phyloP scores from a whole-genome alignment of 768 basidiomycete genomes.

The Termitomyces sp. region DNA sequence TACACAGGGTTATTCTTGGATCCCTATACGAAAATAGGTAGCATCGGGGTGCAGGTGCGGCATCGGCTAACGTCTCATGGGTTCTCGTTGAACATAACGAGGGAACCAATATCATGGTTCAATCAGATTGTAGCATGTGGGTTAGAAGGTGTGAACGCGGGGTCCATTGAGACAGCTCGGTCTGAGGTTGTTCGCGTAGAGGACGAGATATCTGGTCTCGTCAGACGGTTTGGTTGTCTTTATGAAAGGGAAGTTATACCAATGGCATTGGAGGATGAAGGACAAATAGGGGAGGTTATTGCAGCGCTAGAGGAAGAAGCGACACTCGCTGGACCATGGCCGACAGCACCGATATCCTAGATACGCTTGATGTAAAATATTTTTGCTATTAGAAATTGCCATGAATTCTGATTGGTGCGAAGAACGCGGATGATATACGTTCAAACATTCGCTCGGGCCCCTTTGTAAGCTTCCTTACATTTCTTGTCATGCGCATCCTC shows the following conservation, averaged over 20 bases:
- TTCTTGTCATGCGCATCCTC: slow-evolving; percentile 40
- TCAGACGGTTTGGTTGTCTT: slow-evolving; percentile 41
- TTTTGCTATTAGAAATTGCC: no score
- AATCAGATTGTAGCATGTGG: slow-evolving; percentile 89
- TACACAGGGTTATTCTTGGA: slow-evolving; percentile 91
- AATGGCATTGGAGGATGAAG: slow-evolving; percentile 38
- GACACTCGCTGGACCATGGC: slow-evolving; percentile 39
- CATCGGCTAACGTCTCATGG: slow-evolving; percentile 95
- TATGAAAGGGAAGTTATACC: slow-evolving; percentile 47
- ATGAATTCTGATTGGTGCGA: no score
- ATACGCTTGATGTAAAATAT: no score
- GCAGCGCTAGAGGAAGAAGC: slow-evolving; percentile 44
- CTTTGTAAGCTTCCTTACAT: no score
- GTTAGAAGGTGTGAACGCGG: slow-evolving; percentile 76
- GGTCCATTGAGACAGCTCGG: slow-evolving; percentile 53
- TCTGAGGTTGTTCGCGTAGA: slow-evolving; percentile 36
- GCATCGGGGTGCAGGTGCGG: slow-evolving; percentile 95
- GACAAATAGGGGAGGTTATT: slow-evolving; percentile 47
- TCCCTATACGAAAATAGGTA: slow-evolving; percentile 80
- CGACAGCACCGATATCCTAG: slow-evolving; percentile 18
- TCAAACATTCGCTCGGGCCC: no score
- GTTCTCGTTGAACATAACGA: slow-evolving; percentile 87
- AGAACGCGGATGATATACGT: no score
- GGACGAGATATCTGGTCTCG: slow-evolving; percentile 50
- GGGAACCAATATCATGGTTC: slow-evolving; percentile 84